A percentile compares a stretch with the other conserved stretches of the same genome.
Evolutionary conservation across 2,329 filamentous ascomycete species (phyloP).

Genomic region (Camillea tinctor): DNA sequence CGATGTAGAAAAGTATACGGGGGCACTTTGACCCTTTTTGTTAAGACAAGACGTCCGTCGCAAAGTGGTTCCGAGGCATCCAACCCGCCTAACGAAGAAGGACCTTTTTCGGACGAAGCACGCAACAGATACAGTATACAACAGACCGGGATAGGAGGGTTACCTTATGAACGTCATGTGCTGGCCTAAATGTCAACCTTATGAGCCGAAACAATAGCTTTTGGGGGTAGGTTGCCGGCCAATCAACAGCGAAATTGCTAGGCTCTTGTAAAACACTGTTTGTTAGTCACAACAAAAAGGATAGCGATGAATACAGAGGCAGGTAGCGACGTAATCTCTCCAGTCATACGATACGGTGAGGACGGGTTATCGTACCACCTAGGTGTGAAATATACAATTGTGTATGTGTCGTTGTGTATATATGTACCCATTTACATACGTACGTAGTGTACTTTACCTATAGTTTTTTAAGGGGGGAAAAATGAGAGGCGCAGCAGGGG

Average conservation of each 20-base stretch:
- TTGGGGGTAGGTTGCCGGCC: not conserved
- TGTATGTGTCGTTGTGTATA: not conserved
- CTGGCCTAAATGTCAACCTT: not conserved
- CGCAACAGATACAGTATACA: not conserved
- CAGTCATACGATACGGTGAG: not conserved
- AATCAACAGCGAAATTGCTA: not conserved
- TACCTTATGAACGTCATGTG: not conserved
- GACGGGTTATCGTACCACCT: not conserved
- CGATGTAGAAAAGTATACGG: not conserved
- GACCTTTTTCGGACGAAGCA: not conserved
- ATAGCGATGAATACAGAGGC: not conserved
- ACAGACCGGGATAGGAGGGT: not conserved
- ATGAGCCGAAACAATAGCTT: not conserved
- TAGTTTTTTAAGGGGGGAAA: too few species aligned
- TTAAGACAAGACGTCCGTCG: not conserved
- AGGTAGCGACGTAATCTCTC: not conserved
- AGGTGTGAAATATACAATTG: not conserved
- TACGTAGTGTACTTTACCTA: too few species aligned
- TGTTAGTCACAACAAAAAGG: not conserved
- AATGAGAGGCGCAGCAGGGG: not conserved
- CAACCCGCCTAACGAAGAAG: not conserved
- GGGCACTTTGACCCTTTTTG: not conserved
- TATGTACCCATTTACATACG: not conserved
- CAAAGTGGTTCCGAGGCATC: not conserved
- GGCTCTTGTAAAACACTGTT: not conserved